Conservation (phyloP, 108 stramenopile genomes). For the Cyclotella choctawhatcheeana region DNA sequence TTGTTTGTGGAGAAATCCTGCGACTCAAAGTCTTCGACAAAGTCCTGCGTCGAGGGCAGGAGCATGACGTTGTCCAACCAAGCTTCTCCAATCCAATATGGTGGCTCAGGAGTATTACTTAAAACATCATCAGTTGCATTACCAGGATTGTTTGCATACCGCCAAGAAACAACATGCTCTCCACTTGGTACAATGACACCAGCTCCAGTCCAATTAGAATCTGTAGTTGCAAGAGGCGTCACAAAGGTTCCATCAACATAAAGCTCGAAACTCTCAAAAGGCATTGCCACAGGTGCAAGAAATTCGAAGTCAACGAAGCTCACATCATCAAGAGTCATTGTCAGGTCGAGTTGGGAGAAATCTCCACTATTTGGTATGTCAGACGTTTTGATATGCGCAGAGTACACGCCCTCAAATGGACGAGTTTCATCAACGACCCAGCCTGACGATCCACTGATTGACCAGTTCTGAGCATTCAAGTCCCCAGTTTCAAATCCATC, state of each 20-base stretch:
- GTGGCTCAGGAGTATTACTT: slow-evolving; percentile 15
- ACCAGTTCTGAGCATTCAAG: slow-evolving; percentile 35
- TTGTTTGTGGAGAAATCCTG: slow-evolving; percentile 37
- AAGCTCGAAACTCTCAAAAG: slow-evolving; percentile 45
- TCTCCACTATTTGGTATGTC: slow-evolving; percentile 39
- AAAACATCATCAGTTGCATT: slow-evolving; percentile 36
- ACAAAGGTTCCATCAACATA: slow-evolving; percentile 46
- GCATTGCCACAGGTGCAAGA: slow-evolving; percentile 44
- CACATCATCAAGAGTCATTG: slow-evolving; percentile 9
- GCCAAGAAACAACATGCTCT: slow-evolving; percentile 44
- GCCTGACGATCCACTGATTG: slow-evolving; percentile 20
- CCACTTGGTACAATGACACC: slow-evolving; percentile 43
- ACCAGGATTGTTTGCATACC: slow-evolving; percentile 38
- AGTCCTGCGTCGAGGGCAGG: slow-evolving; percentile 27
- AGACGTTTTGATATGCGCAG: slow-evolving; percentile 43
- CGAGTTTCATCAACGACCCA: slow-evolving; percentile 42
- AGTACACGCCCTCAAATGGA: slow-evolving; percentile 40
- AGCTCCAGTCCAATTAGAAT: slow-evolving; percentile 33
- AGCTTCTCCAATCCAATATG: slow-evolving; percentile 41
- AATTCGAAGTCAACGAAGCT: slow-evolving; percentile 46
- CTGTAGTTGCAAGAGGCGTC: slow-evolving; percentile 30
- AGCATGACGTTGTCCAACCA: slow-evolving; percentile 51
- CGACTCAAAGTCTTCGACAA: slow-evolving; percentile 36
- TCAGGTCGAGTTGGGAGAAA: slow-evolving; percentile 39
- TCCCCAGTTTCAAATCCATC: slow-evolving; percentile 56